These are phyloP conservation scores for Pugionium cornutum DNA, from an alignment of 345 rosid genomes.

Conservation along the genomic window DNA sequence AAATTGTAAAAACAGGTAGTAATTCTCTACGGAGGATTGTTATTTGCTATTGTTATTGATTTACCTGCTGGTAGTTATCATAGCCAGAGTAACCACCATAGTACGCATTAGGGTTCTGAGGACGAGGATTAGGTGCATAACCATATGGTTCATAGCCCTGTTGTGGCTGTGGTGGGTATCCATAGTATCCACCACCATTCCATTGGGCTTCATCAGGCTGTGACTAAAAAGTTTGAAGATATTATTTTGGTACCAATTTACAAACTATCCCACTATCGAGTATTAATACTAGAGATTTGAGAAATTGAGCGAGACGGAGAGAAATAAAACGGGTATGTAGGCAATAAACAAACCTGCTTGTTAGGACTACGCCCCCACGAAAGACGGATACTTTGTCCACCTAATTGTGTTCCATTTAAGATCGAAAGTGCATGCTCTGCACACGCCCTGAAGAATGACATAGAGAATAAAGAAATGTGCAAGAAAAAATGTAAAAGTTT, in stretches of 20 bases:
- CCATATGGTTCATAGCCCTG: slow-evolving; percentile 90
- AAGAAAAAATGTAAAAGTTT: not conserved
- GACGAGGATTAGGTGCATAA: slow-evolving; percentile 56
- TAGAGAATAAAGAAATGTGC: not conserved
- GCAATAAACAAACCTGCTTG: slow-evolving; percentile 63
- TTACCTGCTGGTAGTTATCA: slow-evolving; percentile 65
- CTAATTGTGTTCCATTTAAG: slow-evolving; percentile 79
- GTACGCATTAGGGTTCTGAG: slow-evolving; percentile 82
- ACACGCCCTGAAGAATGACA: slow-evolving; percentile 47
- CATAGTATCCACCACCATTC: slow-evolving; percentile 64
- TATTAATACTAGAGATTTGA: not conserved
- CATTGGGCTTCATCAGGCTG: slow-evolving; percentile 79
- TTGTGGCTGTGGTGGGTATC: slow-evolving; percentile 48
- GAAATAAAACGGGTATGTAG: not conserved
- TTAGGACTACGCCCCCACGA: slow-evolving; percentile 98
- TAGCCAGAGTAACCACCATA: slow-evolving; percentile 86
- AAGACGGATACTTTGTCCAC: slow-evolving; percentile 85
- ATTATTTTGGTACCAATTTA: not conserved
- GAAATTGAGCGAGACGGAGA: not conserved
- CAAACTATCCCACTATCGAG: not conserved
- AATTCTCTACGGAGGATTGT: not conserved
- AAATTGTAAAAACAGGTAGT: slow-evolving; percentile 3
- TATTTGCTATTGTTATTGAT: not conserved
- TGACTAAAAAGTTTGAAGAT: slow-evolving; percentile 32
- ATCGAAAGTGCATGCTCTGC: slow-evolving; percentile 80